phyloP scores from a whole-genome alignment of 192 early-diverging fungal species.

The Backusella parvicylindrica region DNA sequence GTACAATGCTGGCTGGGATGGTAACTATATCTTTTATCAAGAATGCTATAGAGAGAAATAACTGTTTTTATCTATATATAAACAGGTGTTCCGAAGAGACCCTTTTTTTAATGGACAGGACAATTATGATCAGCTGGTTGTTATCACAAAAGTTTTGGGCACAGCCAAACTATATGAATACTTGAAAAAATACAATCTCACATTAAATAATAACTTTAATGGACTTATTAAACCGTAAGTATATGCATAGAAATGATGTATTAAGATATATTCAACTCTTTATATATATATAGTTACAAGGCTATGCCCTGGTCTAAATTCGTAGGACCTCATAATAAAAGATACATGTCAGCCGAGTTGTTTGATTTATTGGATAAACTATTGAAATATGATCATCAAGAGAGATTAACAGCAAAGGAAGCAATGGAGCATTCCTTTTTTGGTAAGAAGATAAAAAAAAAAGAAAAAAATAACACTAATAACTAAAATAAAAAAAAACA shows the following conservation, averaged over 20 bases:
- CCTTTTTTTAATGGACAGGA: constrained; percentile 99
- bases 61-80: not conserved
- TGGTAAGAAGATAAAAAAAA: not conserved
- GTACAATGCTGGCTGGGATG: constrained; percentile 99
- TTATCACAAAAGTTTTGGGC: constrained; percentile 95
- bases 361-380: constrained; percentile 89
- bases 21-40: constrained; percentile 34
- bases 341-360: constrained; percentile 76
- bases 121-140: constrained; percentile 98
- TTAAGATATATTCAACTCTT: not conserved
- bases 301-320: constrained; percentile 86
- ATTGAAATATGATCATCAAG: constrained; percentile 90
- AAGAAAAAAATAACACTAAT: not conserved
- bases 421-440: constrained; percentile 91
- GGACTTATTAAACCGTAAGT: constrained; percentile 74
- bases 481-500: not conserved
- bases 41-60: not conserved
- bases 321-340: constrained; percentile 78
- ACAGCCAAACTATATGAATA: constrained; percentile 91
- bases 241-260: not conserved
- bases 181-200: constrained; percentile 93
- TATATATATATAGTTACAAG: constrained; percentile 34
- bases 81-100: constrained; percentile 95
- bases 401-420: constrained; percentile 79
- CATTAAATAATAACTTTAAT: constrained; percentile 83